A percentile compares a stretch with the other conserved stretches of the same genome.
These are phyloP conservation scores for Cinchona pubescens DNA, from an alignment of 257 asterid genomes.

Conservation along the genomic window DNA sequence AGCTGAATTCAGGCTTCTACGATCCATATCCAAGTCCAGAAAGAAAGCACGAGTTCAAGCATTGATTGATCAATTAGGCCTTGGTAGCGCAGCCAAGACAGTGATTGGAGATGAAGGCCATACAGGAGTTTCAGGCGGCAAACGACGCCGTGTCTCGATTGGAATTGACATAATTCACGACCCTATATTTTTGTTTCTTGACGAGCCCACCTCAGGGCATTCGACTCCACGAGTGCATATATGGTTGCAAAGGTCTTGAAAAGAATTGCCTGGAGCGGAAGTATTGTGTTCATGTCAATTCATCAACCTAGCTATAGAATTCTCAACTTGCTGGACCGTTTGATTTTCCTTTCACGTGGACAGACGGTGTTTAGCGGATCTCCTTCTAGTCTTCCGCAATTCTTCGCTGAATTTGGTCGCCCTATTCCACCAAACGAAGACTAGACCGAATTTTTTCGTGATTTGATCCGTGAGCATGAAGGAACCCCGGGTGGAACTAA, in stretches of 20 bases:
- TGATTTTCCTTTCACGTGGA: conserved; percentile 41
- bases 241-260: conserved; percentile 55
- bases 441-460: conserved; percentile 37
- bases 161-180: conserved; percentile 47
- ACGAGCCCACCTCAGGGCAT: conserved; percentile 71
- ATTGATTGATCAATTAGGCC: conserved; percentile 38
- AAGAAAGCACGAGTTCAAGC: conserved; percentile 39
- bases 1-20: conserved; percentile 41
- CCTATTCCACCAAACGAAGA: conserved; percentile 41
- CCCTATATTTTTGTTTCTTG: conserved; percentile 49
- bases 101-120: conserved; percentile 50
- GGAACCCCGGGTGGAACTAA: conserved; percentile 25
- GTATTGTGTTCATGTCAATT: conserved; percentile 60
- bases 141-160: conserved; percentile 44
- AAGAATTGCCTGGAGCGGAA: conserved; percentile 51
- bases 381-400: conserved; percentile 20
- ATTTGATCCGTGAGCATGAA: conserved; percentile 37
- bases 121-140: conserved; percentile 46
- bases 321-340: conserved; percentile 28
- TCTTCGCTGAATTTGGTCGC: conserved; percentile 33
- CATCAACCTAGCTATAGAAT: conserved; percentile 53
- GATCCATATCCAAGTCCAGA: conserved; percentile 25
- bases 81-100: conserved; percentile 39
- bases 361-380: conserved; percentile 36
- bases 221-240: conserved; percentile 65